These are phyloP conservation scores for Entoloma clypeatum DNA, from an alignment of 1,284 basidiomycete species.

Conservation along the genomic window DNA sequence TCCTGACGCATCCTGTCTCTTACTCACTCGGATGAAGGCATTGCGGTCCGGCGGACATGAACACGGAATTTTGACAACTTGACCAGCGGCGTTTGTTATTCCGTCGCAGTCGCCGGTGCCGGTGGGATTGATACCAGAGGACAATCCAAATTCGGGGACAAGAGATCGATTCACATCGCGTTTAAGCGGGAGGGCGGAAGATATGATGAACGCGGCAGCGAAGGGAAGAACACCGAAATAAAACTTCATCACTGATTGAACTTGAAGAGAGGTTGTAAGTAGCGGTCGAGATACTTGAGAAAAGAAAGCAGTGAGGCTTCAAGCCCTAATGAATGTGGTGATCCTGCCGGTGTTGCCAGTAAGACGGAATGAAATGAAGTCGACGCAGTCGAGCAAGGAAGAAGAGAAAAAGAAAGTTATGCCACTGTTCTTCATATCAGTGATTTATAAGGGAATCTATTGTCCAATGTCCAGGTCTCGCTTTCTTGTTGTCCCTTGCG, in stretches of 20 bases:
- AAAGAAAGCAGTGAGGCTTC: slow-evolving; percentile 12
- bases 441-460: too few relatives aligned
- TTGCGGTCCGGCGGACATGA: slow-evolving; percentile 54
- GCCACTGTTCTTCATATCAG: too few relatives aligned
- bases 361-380: slow-evolving; percentile 15
- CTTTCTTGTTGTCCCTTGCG: too few relatives aligned
- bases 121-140: slow-evolving; percentile 48
- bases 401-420: slow-evolving; percentile 13
- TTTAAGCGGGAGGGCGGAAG: slow-evolving; percentile 40
- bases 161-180: slow-evolving; percentile 47
- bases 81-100: slow-evolving; percentile 43
- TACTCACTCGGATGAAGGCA: slow-evolving; percentile 48
- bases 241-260: slow-evolving; percentile 32
- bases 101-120: slow-evolving; percentile 57
- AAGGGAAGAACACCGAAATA: slow-evolving; percentile 27
- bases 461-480: too few relatives aligned
- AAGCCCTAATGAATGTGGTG: slow-evolving; percentile 17
- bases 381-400: slow-evolving; percentile 25
- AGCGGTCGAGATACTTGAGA: slow-evolving; percentile 13
- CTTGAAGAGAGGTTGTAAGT: slow-evolving; percentile 12
- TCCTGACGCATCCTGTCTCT: too few relatives aligned
- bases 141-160: slow-evolving; percentile 50
- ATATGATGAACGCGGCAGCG: slow-evolving; percentile 32
- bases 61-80: slow-evolving; percentile 56
- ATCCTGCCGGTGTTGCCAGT: slow-evolving; percentile 19